Conservation (phyloP, 768 basidiomycete genomes). For the Megacollybia marginata region DNA sequence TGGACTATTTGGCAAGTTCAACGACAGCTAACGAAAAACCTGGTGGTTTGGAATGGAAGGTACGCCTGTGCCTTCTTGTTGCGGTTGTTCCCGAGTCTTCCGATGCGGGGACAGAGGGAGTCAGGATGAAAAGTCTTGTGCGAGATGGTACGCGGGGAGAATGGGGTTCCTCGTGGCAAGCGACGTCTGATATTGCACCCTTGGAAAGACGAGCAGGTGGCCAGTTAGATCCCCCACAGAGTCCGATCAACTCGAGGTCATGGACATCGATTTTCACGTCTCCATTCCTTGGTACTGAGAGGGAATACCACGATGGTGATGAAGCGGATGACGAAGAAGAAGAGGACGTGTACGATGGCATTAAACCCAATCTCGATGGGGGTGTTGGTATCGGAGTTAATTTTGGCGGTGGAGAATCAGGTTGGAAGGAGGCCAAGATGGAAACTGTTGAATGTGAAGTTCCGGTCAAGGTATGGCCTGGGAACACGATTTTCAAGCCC, state of each 20-base stretch:
- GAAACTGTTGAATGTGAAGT: slow-evolving; percentile 96
- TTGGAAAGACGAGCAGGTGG: slow-evolving; percentile 36
- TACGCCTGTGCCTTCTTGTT: slow-evolving; percentile 81
- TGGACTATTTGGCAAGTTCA: slow-evolving; percentile 8
- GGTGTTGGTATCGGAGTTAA: slow-evolving; percentile 47
- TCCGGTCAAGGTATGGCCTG: slow-evolving; percentile 81
- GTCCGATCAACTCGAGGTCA: slow-evolving; percentile 9
- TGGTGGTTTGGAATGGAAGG: slow-evolving; percentile 89
- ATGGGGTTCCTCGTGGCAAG: slow-evolving; percentile 68
- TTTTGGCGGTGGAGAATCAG: slow-evolving; percentile 46
- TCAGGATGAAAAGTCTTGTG: slow-evolving; percentile 43
- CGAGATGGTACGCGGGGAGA: slow-evolving; percentile 56
- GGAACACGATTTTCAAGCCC: slow-evolving; percentile 81
- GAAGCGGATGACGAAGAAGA: slow-evolving; percentile 17
- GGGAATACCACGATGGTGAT: slow-evolving; percentile 34
- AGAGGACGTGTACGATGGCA: slow-evolving; percentile 37
- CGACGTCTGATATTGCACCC: slow-evolving; percentile 50
- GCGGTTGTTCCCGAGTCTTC: slow-evolving; percentile 49
- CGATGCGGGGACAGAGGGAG: slow-evolving; percentile 39
- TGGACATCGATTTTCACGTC: slow-evolving; percentile 34
- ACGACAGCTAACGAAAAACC: slow-evolving; percentile 14
- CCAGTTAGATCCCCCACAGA: slow-evolving; percentile 1
- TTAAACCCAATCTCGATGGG: slow-evolving; percentile 36
- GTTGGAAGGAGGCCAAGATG: slow-evolving; percentile 59
- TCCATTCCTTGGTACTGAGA: slow-evolving; percentile 26